These are phyloP conservation scores for Geranium brycei DNA, from an alignment of 345 rosid genomes.

Conservation along the genomic window DNA sequence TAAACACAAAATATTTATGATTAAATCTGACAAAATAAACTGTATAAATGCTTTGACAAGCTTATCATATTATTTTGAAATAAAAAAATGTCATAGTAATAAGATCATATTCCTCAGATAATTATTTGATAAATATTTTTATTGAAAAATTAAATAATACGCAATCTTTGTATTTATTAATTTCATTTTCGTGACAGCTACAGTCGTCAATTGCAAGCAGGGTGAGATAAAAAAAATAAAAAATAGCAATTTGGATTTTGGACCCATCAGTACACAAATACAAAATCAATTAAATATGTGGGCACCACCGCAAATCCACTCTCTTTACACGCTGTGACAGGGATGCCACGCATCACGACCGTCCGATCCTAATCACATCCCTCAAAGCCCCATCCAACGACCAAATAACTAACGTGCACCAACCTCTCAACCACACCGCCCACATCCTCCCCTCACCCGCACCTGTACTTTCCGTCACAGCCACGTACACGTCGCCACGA, in stretches of 20 bases:
- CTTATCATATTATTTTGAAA: too few relatives aligned
- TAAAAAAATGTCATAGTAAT: too few relatives aligned
- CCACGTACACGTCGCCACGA: not conserved
- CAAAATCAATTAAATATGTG: not conserved
- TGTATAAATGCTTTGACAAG: too few relatives aligned
- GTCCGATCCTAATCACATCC: not conserved
- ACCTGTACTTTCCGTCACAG: not conserved
- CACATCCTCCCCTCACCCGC: not conserved
- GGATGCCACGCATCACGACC: not conserved
- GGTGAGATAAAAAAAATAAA: too few relatives aligned
- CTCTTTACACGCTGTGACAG: not conserved
- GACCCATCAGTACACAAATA: not conserved
- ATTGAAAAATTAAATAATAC: too few relatives aligned
- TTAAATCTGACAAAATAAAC: too few relatives aligned
- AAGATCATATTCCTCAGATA: too few relatives aligned
- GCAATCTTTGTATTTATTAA: not conserved
- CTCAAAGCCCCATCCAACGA: not conserved
- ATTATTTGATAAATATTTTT: too few relatives aligned
- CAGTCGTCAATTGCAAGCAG: not conserved
- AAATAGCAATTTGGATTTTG: not conserved
- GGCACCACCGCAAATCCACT: not conserved
- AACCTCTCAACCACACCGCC: not conserved
- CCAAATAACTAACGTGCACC: not conserved
- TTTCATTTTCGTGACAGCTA: not conserved
- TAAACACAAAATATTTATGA: too few relatives aligned